phyloP scores from a whole-genome alignment of 2,329 filamentous ascomycete species.

The Claviceps sp. region DNA sequence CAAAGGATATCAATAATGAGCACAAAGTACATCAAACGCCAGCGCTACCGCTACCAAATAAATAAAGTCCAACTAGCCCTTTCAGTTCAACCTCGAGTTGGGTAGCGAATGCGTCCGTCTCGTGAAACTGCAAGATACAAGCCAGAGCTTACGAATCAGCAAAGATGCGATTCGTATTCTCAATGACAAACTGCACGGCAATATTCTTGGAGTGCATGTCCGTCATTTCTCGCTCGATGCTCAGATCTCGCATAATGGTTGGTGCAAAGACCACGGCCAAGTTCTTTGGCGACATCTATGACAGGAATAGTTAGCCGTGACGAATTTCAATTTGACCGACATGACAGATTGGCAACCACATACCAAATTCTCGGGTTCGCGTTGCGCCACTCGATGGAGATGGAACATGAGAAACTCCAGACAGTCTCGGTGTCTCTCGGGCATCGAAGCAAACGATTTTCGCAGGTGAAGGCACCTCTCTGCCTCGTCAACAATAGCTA shows the following conservation, averaged over 20 bases:
- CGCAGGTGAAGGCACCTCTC: conserved; percentile 61
- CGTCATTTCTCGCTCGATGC: conserved; percentile 85
- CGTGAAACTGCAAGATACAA: background rate
- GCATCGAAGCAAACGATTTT: conserved; percentile 63
- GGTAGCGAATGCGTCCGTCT: background rate
- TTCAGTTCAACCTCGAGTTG: background rate
- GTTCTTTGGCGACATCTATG: conserved; percentile 87
- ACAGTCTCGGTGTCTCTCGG: conserved; percentile 72
- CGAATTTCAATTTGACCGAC: background rate
- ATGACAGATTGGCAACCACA: conserved; percentile 16
- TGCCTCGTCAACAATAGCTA: conserved; percentile 50
- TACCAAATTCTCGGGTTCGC: conserved; percentile 74
- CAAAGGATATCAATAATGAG: background rate
- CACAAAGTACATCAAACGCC: conserved; percentile 1
- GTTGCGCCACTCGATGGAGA: conserved; percentile 69
- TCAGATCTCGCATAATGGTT: conserved; percentile 87
- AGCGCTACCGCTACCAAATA: conserved; percentile 2
- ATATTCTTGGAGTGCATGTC: conserved; percentile 91
- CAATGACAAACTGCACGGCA: conserved; percentile 84
- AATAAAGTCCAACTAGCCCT: background rate
- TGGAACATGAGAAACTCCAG: conserved; percentile 93
- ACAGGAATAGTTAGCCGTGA: background rate
- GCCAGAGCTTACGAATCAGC: conserved; percentile 24
- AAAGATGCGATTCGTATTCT: conserved; percentile 78
- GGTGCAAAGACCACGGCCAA: conserved; percentile 94